Percentiles rank a stretch among this genome's conserved stretches.
Evolutionary conservation across 2,329 filamentous ascomycete species (phyloP).

Genomic region (Proliferodiscus dingleyae): DNA sequence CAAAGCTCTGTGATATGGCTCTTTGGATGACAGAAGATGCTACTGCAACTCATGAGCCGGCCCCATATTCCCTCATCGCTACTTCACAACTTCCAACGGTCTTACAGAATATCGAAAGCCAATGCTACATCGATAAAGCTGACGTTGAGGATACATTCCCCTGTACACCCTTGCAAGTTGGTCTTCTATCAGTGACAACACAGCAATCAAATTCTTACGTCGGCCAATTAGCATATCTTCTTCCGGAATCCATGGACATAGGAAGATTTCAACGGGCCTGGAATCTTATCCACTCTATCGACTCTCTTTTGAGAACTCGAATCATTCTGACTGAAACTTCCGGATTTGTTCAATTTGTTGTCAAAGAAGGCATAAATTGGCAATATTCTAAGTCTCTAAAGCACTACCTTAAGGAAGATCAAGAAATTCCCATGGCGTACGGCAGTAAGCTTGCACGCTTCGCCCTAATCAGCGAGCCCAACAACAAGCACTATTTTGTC

Average conservation of each 20-base stretch:
- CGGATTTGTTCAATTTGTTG: slow-evolving; percentile 10
- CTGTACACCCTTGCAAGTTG: slow-evolving; percentile 33
- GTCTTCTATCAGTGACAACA: slow-evolving; percentile 33
- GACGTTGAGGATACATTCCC: slow-evolving; percentile 35
- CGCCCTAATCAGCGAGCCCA: slow-evolving; percentile 8
- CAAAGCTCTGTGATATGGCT: neutral
- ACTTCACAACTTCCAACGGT: neutral
- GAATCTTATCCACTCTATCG: neutral
- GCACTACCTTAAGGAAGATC: neutral
- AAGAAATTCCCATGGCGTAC: slow-evolving; percentile 20
- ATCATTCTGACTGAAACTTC: slow-evolving; percentile 27
- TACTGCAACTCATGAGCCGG: neutral
- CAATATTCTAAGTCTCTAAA: neutral
- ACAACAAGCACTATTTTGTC: slow-evolving; percentile 40
- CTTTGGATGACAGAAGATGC: neutral
- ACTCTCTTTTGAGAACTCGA: slow-evolving; percentile 26
- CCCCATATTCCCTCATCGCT: neutral
- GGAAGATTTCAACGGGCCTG: neutral
- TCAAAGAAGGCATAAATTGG: slow-evolving; percentile 10
- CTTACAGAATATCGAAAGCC: slow-evolving; percentile 3
- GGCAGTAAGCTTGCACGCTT: slow-evolving; percentile 8
- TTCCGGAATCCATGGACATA: slow-evolving; percentile 13
- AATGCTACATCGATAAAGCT: slow-evolving; percentile 15
- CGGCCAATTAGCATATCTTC: slow-evolving; percentile 18
- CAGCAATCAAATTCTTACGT: slow-evolving; percentile 35